phyloP scores from a whole-genome alignment of 257 asterid genomes.

The Salvia splendens region DNA sequence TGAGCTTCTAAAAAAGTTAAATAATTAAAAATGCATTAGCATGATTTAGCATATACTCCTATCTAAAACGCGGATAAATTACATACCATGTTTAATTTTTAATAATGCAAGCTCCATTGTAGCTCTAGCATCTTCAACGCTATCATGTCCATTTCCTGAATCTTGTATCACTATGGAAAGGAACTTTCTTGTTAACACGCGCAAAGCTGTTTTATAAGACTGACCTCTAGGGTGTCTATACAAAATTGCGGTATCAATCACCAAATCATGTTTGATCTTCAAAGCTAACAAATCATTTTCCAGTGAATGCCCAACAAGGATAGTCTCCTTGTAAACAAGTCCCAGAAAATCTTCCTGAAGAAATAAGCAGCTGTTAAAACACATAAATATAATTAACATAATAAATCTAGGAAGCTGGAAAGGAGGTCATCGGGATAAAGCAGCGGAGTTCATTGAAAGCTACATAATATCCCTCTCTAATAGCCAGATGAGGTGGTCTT shows the following conservation, averaged over 20 bases:
- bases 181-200: conserved; percentile 72
- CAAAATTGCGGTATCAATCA: conserved; percentile 86
- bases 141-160: conserved; percentile 91
- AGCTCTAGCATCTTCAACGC: conserved; percentile 94
- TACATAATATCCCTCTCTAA: not conserved
- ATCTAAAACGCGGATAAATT: conserved; percentile 9
- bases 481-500: not conserved
- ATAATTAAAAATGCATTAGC: conserved; percentile 15
- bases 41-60: not conserved
- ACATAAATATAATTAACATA: conserved; percentile 9
- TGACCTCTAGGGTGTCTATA: conserved; percentile 88
- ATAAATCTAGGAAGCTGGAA: not conserved
- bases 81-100: conserved; percentile 41
- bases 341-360: conserved; percentile 76
- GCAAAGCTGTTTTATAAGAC: conserved; percentile 85
- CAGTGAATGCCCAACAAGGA: conserved; percentile 91
- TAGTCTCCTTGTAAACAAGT: conserved; percentile 79
- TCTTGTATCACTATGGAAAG: conserved; percentile 83
- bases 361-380: conserved; percentile 31
- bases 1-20: not conserved
- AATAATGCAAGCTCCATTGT: conserved; percentile 81
- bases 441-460: not conserved
- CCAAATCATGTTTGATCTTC: conserved; percentile 77
- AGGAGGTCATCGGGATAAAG: conserved; percentile 4
- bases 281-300: conserved; percentile 90